A percentile compares a stretch with the other conserved stretches of the same genome.
Evolutionary conservation across 148 eudicot species (phyloP).

Genomic region (Salicornia ramosissima): DNA sequence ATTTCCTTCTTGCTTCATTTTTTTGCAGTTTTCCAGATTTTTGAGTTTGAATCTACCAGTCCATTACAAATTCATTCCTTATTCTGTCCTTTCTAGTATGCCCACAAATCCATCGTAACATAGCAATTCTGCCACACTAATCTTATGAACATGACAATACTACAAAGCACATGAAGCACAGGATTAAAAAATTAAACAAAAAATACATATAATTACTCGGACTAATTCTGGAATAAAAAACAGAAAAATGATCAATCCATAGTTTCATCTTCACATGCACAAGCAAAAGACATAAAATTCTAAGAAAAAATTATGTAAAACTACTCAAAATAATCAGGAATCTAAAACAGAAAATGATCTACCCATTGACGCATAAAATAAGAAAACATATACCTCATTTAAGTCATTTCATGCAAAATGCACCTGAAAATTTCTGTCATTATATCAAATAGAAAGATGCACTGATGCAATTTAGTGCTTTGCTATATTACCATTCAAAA

Average conservation of each 20-base stretch:
- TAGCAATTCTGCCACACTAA: no score
- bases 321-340: background rate
- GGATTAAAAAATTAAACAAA: no score
- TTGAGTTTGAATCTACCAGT: no score
- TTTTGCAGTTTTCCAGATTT: no score
- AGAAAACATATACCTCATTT: background rate
- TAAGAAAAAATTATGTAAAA: background rate
- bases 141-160: background rate
- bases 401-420: background rate
- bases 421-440: background rate
- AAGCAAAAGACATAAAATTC: background rate
- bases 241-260: no score
- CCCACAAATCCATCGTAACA: no score
- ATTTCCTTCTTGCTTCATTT: no score
- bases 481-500: conserved; percentile 48
- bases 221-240: no score
- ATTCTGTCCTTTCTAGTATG: no score
- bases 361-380: background rate
- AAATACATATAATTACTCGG: no score
- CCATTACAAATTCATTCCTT: no score
- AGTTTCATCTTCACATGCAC: background rate
- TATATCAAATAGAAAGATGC: conserved; percentile 1
- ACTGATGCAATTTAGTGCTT: background rate
- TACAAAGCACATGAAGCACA: no score
- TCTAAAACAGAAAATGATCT: background rate